Percentiles rank a stretch among this genome's conserved stretches.
Evolutionary conservation across 805 yeast species (phyloP).

Genomic region (Phaffomyces opuntiae): DNA sequence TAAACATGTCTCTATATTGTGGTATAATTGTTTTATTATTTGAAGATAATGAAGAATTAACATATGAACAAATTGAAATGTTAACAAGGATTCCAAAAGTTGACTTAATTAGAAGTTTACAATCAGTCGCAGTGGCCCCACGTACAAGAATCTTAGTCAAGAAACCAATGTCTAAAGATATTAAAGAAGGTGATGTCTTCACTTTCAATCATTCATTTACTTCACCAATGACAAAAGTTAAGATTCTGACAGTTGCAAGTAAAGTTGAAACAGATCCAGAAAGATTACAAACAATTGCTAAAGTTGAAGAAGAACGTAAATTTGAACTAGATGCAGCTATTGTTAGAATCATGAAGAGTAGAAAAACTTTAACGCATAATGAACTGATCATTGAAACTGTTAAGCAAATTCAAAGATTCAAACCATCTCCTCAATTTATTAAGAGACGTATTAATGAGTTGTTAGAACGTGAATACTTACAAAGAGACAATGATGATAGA

Average conservation of each 20-base stretch:
- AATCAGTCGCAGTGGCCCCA: constrained; percentile 80
- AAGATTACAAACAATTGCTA: constrained; percentile 40
- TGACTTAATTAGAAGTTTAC: constrained; percentile 72
- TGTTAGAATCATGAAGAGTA: constrained; percentile 79
- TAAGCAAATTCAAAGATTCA: constrained; percentile 57
- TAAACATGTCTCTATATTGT: constrained; percentile 74
- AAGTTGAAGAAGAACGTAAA: constrained; percentile 55
- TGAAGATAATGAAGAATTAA: constrained; percentile 45
- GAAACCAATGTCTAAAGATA: constrained; percentile 66
- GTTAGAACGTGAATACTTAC: constrained; percentile 75
- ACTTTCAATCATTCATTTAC: constrained; percentile 61
- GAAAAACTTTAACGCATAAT: constrained; percentile 54
- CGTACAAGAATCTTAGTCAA: constrained; percentile 69
- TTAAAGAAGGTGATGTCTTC: constrained; percentile 57
- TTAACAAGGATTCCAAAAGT: constrained; percentile 64
- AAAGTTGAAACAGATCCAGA: constrained; percentile 41
- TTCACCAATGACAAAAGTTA: constrained; percentile 61
- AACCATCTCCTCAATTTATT: constrained; percentile 59
- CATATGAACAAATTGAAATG: constrained; percentile 54
- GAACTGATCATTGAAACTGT: constrained; percentile 62
- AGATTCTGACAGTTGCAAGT: constrained; percentile 55
- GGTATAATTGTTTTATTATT: constrained; percentile 75
- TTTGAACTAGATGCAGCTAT: constrained; percentile 77
- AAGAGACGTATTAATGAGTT: constrained; percentile 69
- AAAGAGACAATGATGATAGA: constrained; percentile 57